phyloP scores from a whole-genome alignment of 73 alveolate genomes.

The Durusdinium trenchii region DNA sequence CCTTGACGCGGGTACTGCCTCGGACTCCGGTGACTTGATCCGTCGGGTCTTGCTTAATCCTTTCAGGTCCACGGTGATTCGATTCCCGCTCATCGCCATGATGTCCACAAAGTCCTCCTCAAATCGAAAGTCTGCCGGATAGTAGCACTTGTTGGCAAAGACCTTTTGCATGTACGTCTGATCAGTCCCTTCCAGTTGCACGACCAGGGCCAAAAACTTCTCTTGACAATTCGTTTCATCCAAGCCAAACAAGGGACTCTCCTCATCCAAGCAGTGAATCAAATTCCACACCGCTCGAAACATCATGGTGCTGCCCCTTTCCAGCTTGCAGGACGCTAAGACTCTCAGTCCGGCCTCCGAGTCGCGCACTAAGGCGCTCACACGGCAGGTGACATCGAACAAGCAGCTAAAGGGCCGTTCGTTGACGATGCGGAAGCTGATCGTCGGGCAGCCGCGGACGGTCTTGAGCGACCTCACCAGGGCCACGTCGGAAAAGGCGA shows the following conservation, averaged over 20 bases:
- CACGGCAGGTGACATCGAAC: conserved; percentile 49
- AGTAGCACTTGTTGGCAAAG: conserved; percentile 34
- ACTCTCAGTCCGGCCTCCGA: neutral
- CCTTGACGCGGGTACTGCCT: too few species aligned
- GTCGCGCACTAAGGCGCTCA: conserved; percentile 14
- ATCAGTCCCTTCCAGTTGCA: conserved; percentile 11
- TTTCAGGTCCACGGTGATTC: conserved; percentile 3
- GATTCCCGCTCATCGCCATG: conserved; percentile 24
- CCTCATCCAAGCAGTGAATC: conserved; percentile 16
- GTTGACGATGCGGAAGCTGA: conserved; percentile 29
- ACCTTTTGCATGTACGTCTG: conserved; percentile 49
- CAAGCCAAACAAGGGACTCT: neutral
- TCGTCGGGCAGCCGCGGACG: conserved; percentile 17
- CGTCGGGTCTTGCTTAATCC: neutral
- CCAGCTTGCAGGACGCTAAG: neutral
- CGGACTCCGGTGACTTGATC: too few species aligned
- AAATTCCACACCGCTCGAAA: neutral
- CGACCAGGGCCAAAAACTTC: neutral
- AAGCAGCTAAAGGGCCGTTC: conserved; percentile 23
- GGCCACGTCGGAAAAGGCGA: conserved; percentile 24
- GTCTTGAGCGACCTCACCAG: conserved; percentile 8
- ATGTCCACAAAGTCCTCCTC: conserved; percentile 12
- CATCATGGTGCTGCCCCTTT: neutral
- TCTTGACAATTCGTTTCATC: neutral
- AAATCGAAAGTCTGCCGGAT: conserved; percentile 18